Conservation (phyloP, 2,329 filamentous ascomycete genomes). For the Colletotrichum endophyticum region DNA sequence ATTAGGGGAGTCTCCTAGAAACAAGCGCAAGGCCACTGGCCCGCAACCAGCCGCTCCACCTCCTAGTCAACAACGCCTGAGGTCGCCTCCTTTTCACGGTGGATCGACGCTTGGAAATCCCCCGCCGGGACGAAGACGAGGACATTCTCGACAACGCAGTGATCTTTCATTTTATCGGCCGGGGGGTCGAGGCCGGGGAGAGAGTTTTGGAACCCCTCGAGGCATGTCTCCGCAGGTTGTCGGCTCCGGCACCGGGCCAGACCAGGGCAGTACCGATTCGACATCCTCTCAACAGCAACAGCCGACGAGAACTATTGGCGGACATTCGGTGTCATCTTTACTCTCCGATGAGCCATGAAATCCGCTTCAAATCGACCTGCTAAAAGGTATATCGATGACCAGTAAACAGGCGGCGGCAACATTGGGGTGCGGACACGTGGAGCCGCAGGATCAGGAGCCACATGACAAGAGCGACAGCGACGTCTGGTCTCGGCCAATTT, state of each 20-base stretch:
- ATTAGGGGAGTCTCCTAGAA: conserved; percentile 78
- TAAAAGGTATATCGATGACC: conserved; percentile 22
- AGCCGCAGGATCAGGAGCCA: conserved; percentile 33
- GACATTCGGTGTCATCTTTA: conserved; percentile 49
- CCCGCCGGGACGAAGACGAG: conserved; percentile 57
- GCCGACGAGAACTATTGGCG: conserved; percentile 19
- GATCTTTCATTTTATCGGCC: conserved; percentile 60
- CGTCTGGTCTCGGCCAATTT: conserved; percentile 27
- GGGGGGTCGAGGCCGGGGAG: conserved; percentile 39
- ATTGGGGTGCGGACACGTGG: conserved; percentile 27
- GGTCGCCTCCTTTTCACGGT: conserved; percentile 58
- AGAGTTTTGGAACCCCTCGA: conserved; percentile 36
- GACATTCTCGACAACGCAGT: conserved; percentile 69
- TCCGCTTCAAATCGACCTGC: neutral
- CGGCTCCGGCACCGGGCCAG: conserved; percentile 35
- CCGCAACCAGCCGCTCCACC: conserved; percentile 51
- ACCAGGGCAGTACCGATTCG: conserved; percentile 24
- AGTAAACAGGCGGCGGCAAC: conserved; percentile 6
- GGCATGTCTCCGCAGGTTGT: conserved; percentile 40
- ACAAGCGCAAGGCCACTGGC: conserved; percentile 74
- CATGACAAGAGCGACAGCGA: conserved; percentile 30
- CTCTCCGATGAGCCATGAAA: conserved; percentile 43
- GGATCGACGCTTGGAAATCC: conserved; percentile 57
- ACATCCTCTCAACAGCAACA: conserved; percentile 24
- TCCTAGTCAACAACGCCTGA: conserved; percentile 49